Percentiles rank a stretch among this genome's conserved stretches.
Conservation (phyloP, 2,329 filamentous ascomycete genomes). For the Talaromyces albobiverticillius region DNA sequence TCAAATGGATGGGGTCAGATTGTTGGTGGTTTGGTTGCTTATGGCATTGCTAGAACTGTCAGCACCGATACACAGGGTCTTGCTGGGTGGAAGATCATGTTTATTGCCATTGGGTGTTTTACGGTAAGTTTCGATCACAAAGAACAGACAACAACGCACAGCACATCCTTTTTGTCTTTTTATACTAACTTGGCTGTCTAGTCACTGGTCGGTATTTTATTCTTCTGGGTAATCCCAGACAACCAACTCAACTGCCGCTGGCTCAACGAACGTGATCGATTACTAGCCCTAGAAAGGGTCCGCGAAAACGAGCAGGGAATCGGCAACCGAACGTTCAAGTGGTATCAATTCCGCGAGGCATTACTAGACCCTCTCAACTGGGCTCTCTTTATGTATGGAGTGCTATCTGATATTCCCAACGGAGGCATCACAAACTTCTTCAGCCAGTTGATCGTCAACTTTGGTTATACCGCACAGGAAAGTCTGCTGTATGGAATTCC, state of each 20-base stretch:
- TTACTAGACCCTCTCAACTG: conserved; percentile 20
- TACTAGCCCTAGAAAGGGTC: conserved; percentile 21
- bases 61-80: not conserved
- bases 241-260: conserved; percentile 55
- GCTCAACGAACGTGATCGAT: conserved; percentile 60
- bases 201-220: conserved; percentile 37
- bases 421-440: conserved; percentile 14
- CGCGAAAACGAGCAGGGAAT: not conserved
- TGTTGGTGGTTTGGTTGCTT: not conserved
- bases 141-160: not conserved
- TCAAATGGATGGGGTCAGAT: conserved; percentile 7
- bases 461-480: not conserved
- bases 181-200: not conserved
- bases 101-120: conserved; percentile 49
- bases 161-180: too few relatives aligned
- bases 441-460: not conserved
- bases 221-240: conserved; percentile 51
- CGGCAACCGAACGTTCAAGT: not conserved
- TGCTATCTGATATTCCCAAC: conserved; percentile 54
- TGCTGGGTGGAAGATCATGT: conserved; percentile 57
- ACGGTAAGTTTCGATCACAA: conserved; percentile 28
- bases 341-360: not conserved
- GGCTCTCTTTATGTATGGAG: conserved; percentile 53
- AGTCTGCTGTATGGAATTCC: not conserved
- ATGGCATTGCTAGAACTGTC: not conserved